Base-by-base conservation (phyloP, 352 stramenopile genomes). In the Phytophthora podocarpi region DNA sequence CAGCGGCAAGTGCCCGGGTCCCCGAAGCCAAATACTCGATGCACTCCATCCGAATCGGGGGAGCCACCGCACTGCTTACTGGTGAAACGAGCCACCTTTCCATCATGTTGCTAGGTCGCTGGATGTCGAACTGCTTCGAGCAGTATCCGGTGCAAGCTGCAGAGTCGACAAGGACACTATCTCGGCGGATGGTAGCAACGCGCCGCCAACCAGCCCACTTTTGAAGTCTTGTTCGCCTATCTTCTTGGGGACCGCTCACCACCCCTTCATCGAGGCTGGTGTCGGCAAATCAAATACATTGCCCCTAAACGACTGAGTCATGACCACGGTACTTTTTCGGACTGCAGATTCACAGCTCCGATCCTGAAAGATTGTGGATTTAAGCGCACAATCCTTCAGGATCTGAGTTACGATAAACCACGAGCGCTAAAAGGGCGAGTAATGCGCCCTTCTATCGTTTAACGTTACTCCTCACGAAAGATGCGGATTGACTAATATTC, bases 21-120 rank as follows among this genome's bases (percentile, higher is more conserved):
- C 30, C 50, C 16, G 37, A 15, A 20, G 13, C 18, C 16, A 41
- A 37, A 7, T 61, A 61, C 41, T 52, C 40, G 2, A 31, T 41
- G 3, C 52, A 52, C 16, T 53, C 52, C 10, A 61, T 61, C 31
- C 26, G 41, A 16, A 61, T 61, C 8, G 52, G 52, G 5, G 52
- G 52, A 1, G 52, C 52, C 9, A 52, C 32, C 0, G 40, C 52
- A 2, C 31, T 61, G n/a, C 21, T 23, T 1, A 42, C 21, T 2
- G 40, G 23, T n/a, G 31, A 34, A 21, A 41, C 41, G 12, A 36
- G 37, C 34, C 26, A 31, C 4, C 23, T 61, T 2, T 35, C 32
- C 15, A 52, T 53, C 31, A 61, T 53, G 23, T 15, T 53, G 2
- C 23, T 61, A 0, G 39, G 52, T 20, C 50, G 50, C 3, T 58